Evolutionary conservation across 2,329 filamentous ascomycete genomes (phyloP).

Genomic region (Monilinia fructicola): DNA sequence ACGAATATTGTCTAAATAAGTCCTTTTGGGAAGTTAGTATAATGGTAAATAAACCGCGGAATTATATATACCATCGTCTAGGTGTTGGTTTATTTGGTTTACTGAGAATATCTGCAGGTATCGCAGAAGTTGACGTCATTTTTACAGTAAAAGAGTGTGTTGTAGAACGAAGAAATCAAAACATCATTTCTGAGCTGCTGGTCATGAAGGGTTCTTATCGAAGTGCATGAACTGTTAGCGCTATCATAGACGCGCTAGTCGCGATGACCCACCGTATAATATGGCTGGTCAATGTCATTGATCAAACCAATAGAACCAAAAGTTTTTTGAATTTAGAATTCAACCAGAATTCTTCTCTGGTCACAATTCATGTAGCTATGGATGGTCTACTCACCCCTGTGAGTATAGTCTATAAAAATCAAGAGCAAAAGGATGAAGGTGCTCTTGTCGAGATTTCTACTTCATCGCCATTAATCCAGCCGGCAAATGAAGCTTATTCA

Average conservation of each 20-base stretch:
- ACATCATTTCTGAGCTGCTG: background rate
- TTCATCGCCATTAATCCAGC: conserved; percentile 21
- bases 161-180: background rate
- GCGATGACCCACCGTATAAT: background rate
- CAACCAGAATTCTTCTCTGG: background rate
- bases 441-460: conserved; percentile 32
- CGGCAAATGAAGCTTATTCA: conserved; percentile 23
- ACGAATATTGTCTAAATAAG: conserved; percentile 79
- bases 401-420: conserved; percentile 43
- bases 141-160: background rate
- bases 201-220: conserved; percentile 25
- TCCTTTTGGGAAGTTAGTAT: conserved; percentile 54
- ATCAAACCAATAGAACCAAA: background rate
- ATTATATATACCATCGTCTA: conserved; percentile 32
- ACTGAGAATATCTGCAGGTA: background rate
- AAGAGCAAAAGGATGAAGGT: conserved; percentile 28
- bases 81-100: background rate
- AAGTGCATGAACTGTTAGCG: conserved; percentile 25
- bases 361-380: conserved; percentile 44
- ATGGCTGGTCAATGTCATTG: background rate
- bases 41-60: background rate
- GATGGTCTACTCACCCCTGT: conserved; percentile 50
- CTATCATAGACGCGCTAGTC: conserved; percentile 25
- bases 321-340: conserved; percentile 4
- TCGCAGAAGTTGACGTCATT: background rate